Evolutionary conservation across 257 asterid genomes (phyloP), one percentile per base, ranked within the genome.

Genomic region (Catharanthus roseus): DNA sequence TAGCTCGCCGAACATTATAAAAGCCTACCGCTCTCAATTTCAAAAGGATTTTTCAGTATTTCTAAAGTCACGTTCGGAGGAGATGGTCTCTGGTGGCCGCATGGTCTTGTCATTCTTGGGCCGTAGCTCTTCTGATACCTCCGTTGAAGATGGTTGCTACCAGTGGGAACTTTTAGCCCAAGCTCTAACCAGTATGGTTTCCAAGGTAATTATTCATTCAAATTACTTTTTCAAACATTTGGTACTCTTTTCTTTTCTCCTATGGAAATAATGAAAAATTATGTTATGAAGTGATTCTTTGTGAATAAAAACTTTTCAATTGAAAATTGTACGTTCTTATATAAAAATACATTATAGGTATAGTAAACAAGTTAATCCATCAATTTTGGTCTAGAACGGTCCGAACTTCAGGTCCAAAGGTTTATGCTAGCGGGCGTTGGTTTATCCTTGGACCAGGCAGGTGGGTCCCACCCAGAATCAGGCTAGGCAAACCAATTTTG

Each of bases 101-200:
- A 85, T 89, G 95, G 74, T 91, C 57, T 51, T 89, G 65, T 86
- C 93, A 0, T 80, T 89, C 56, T 75, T 86, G 83, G 89, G 91
- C 10, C 75, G 91, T 54, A 55, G 23, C 60, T 82, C 96, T 10
- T 41, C 78, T 0, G 84, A 67, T n/a, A 79, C 90, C 41, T 33
- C 85, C 9, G 75, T 82, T 0, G 82, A 83, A 76, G 82, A 85
- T 26, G 77, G 92, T 65, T 75, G 81, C 81, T 72, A 85, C 44
- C 92, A 86, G 18, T 87, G 96, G 96, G 96, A 87, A 70, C 83
- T 90, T 4, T 78, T 89, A 1, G 85, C 92, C 13, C 73, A 65
- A 24, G 95, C 95, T 19, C 89, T 89, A 51, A 76, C 72, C 75
- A 68, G 71, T 54, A 55, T 91, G 90, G 88, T 67, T 56, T 50